Evolutionary conservation across 345 rosid species (phyloP), one percentile per base, ranked within the genome.

Genomic region (Acer campestre): DNA sequence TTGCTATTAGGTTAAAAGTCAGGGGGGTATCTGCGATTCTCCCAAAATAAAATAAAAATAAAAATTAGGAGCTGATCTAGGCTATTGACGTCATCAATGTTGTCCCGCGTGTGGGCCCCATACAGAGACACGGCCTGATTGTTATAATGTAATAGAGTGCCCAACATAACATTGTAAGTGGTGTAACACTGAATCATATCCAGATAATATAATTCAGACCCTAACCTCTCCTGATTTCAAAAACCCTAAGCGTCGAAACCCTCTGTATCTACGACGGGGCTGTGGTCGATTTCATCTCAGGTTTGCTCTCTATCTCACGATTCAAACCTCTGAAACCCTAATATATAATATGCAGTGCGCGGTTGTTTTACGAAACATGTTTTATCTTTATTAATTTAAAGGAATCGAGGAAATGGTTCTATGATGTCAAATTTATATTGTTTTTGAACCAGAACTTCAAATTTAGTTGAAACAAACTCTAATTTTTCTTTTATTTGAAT

Each of bases 211-310:
- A 29, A 2, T 40, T 3, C 23, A 2, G 6, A 22, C 14, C 62
- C 25, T 29, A 5, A 25, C 27, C 67, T 68, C 63, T 25, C 23
- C 65, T 14, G 61, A 22, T 44, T 31, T 63, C 64, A 68, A 75
- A 75, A 82, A 72, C 80, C 80, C 78, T 71, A 79, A 68, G 44
- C 48, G 2, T 49, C 66, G 18, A 61, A 44, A 29, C 55, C 70
- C 68, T 75, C 64, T 3, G 22, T 38, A 56, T 59, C 31, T 10
- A 31, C 14, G 17, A 63, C 70, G 27, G n/a, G 6, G 5, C 25
- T 62, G 1, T 29, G 18, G 61, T n/a, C 10, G 25, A 22, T 16
- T 18, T 62, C 42, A 18, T 71, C 46, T 20, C 65, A 68, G 85
- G 85, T 82, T 68, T 10, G 75, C 16, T 40, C 71, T 53, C 40